Evolutionary conservation across 225 moss, liverwort and hornwort species (phyloP), one percentile per base, ranked within the genome.

Genomic region (Bryum argenteum): DNA sequence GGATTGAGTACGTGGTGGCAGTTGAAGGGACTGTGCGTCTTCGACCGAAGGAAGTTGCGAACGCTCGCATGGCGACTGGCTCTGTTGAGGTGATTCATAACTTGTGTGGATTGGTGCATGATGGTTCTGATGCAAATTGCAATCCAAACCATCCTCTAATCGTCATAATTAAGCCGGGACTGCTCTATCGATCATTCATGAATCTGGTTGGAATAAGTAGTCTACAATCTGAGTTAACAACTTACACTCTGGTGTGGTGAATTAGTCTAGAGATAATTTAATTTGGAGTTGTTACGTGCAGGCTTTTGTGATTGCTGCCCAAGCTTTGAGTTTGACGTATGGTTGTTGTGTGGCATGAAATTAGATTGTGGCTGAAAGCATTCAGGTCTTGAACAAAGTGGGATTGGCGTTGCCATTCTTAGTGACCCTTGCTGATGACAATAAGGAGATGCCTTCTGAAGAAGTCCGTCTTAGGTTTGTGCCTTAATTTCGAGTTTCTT

Each of bases 401-500:
- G 86, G 92, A 64, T 78, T 94, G 74, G 94, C 94, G 23, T 73
- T 98, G 74, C 98, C 98, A 23, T 98, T 98, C 74, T 88, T 94
- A 68, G 92, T 98, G 73, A 98, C 98, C 42, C 88, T 92, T 61
- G 87, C 91, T 50, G 91, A 91, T 62, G 89, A 91, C 71, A 91
- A 82, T 70, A 92, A 90, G 80, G 89, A 91, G 62, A 54, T 81
- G 69, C 91, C 91, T 12, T 90, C 91, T 19, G 98, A 98, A 84
- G 98, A 98, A 82, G 89, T 94, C 74, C 94, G 98, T 52, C 85
- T 98, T 75, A 92, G 98, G 97, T 97, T 79, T 83, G 66, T 33
- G 41, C 54, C 43, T 63, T 33, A 33, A 3, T 33, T 5, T 33
- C 33, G 33, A 33, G 45, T 14, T 63, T 61, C 11, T 65, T 68